phyloP scores from a whole-genome alignment of 225 moss, liverwort and hornwort species.

The Sphagnum contortum region DNA sequence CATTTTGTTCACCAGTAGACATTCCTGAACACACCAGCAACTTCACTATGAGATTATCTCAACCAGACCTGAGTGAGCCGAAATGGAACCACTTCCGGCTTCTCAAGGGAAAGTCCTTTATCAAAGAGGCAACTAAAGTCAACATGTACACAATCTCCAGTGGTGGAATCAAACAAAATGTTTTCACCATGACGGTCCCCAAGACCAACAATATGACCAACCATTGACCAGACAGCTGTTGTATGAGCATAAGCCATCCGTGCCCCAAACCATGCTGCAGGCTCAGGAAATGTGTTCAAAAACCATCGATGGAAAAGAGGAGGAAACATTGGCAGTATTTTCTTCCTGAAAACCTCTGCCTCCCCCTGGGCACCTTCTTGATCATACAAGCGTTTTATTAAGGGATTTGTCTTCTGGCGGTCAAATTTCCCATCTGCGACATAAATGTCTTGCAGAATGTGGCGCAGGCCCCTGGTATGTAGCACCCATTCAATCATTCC shows the following conservation, averaged over 20 bases:
- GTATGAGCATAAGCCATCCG: constrained; percentile 97
- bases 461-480: constrained; percentile 86
- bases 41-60: no score
- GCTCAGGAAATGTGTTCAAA: constrained; percentile 91
- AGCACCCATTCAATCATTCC: constrained; percentile 99
- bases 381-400: constrained; percentile 83
- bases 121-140: constrained; percentile 99
- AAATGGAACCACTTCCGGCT: constrained; percentile 97
- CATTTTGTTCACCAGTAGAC: no score
- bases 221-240: constrained; percentile 99
- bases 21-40: no score
- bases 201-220: constrained; percentile 92
- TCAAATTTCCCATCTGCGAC: constrained; percentile 82
- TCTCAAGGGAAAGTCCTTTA: constrained; percentile 87
- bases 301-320: constrained; percentile 98
- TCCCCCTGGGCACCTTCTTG: constrained; percentile 81
- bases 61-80: constrained; percentile 72
- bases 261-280: constrained; percentile 97
- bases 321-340: constrained; percentile 89
- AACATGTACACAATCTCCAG: constrained; percentile 96
- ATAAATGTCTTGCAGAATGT: constrained; percentile 93
- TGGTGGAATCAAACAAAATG: constrained; percentile 89
- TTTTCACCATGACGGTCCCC: constrained; percentile 98
- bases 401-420: constrained; percentile 82
- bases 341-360: constrained; percentile 67